Base-by-base conservation (phyloP, 202 grass and related monocot genomes). In the Bolboschoenoplectus hybrid region DNA sequence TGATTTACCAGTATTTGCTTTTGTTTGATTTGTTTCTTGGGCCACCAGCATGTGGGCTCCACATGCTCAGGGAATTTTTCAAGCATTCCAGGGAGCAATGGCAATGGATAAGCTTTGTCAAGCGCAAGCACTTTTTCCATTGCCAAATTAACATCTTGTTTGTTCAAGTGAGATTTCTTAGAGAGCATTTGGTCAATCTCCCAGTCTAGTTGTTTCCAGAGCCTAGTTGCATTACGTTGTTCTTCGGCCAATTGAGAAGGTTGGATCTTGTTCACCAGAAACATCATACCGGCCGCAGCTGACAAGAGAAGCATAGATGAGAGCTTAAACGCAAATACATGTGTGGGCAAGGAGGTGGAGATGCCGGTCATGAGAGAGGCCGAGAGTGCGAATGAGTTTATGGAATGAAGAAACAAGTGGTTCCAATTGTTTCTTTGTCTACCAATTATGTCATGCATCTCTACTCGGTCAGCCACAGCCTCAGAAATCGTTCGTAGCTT, bases 221-320 rank as follows among this genome's bases (percentile, higher is more conserved):
- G 61, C 19, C 87, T 51, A 0, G 94, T 90, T 43, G 91, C 87
- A 9, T 97, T 97, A 32, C 88, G 88, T 89, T 93, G 94, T 81
- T 97, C 91, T 84, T 93, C 91, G 9, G 94, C 91, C 8, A 92
- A 86, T 87, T 97, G 94, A 36, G 94, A 97, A 2, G 91, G 94
- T 50, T 97, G 89, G 78, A 97, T 85, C 87, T 82, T 92, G 87
- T 87, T 93, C 16, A 57, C 76, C 1, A 76, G 61, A 43, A 86
- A 51, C 94, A 97, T 89, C 56, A 89, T 88, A 9, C 73, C 88
- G 0, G 82, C 52, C 0, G 86, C 82, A 0, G 91, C 26, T 7
- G 82, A 68, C 2, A 97, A 86, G 38, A 97, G 86, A 1, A 40
- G 32, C 8, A 88, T 85, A 0, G 88, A 87, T 0, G 93, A 88